These are phyloP conservation scores for Kickxella alabastrina DNA, from an alignment of 192 early-diverging fungal genomes.

Conservation along the genomic window DNA sequence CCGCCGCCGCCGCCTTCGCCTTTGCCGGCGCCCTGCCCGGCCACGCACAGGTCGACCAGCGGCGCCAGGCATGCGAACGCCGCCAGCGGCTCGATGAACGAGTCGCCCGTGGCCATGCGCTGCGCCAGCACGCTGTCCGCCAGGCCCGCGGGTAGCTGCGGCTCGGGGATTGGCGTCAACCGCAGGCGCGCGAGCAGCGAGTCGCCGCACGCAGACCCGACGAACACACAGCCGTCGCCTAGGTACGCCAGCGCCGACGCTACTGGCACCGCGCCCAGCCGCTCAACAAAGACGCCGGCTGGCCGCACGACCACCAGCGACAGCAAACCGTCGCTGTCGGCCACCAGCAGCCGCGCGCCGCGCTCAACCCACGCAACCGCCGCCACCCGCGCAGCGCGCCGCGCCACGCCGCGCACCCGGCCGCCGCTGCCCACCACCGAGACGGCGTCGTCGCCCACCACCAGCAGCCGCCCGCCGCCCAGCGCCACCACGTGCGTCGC, in stretches of 20 bases:
- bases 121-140: slow-evolving; percentile 1
- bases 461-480: slow-evolving; percentile 14
- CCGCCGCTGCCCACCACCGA: slow-evolving; percentile 5
- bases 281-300: slow-evolving; percentile 18
- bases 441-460: slow-evolving; percentile 32
- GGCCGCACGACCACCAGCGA: slow-evolving; percentile 49
- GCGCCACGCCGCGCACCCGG: slow-evolving; percentile 5
- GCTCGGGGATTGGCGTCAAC: slow-evolving; percentile 24
- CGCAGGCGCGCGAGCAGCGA: slow-evolving; percentile 71
- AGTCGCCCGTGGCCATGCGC: slow-evolving; percentile 9
- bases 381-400: slow-evolving; percentile 43
- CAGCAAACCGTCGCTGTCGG: slow-evolving; percentile 63
- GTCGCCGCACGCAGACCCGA: slow-evolving; percentile 86
- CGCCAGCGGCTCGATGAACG: slow-evolving; percentile 58
- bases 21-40: slow-evolving; percentile 62
- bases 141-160: not conserved
- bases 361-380: slow-evolving; percentile 56
- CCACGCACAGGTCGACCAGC: slow-evolving; percentile 78
- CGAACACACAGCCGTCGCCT: slow-evolving; percentile 62
- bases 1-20: not conserved
- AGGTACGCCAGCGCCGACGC: slow-evolving; percentile 66
- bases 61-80: slow-evolving; percentile 76
- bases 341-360: slow-evolving; percentile 59
- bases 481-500: slow-evolving; percentile 24
- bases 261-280: slow-evolving; percentile 50